Conservation (phyloP, 495 filamentous ascomycete genomes). For the Tuber borchii region DNA sequence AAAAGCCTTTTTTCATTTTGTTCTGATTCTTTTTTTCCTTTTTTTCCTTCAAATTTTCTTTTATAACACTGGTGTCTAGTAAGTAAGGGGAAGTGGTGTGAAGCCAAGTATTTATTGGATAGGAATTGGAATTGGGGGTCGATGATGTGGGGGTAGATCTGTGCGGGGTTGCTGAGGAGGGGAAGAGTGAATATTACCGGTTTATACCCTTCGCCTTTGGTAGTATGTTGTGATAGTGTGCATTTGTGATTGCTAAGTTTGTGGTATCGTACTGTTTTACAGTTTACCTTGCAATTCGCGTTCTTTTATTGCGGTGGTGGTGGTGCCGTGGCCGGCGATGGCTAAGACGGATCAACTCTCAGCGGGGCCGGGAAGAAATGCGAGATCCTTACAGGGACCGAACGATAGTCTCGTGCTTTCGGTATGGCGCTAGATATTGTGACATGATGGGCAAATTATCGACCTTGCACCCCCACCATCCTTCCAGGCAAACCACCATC, state of each 20-base stretch:
- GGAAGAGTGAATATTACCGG: neutral
- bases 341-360: neutral
- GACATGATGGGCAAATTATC: neutral
- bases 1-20: neutral
- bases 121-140: neutral
- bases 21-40: neutral
- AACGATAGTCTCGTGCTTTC: neutral
- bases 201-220: neutral
- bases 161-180: neutral
- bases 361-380: neutral
- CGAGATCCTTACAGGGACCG: neutral
- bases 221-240: neutral
- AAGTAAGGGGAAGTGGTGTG: neutral
- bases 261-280: neutral
- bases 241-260: neutral
- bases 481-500: neutral
- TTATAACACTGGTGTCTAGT: neutral
- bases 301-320: neutral
- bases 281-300: neutral
- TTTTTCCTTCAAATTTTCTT: neutral
- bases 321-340: neutral
- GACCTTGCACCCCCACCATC: neutral
- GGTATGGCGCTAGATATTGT: neutral
- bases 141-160: neutral
- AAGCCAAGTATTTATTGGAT: neutral